Evolutionary conservation across 306 rosid species (phyloP).

Genomic region (Corylus avellana): DNA sequence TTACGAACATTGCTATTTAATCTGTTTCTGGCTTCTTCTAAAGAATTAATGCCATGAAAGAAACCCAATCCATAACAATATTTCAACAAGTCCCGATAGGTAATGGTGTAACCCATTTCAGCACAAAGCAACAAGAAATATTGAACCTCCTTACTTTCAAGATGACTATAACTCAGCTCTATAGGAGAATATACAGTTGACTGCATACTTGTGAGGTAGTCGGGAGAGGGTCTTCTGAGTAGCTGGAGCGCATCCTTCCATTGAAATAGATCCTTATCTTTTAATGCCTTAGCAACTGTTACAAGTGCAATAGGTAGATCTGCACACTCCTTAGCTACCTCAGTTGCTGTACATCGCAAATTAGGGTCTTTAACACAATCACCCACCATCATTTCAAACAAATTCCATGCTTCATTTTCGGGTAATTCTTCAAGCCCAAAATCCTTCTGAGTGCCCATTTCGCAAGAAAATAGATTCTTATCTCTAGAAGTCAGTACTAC

Average conservation of each 20-base stretch:
- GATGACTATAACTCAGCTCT: slow-evolving; percentile 29
- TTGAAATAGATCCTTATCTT: neutral
- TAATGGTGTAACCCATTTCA: neutral
- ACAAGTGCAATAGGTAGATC: slow-evolving; percentile 16
- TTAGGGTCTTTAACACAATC: neutral
- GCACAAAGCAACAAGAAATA: slow-evolving; percentile 33
- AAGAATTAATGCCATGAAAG: neutral
- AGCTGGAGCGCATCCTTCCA: neutral
- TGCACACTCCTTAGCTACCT: neutral
- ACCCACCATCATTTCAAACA: slow-evolving; percentile 1
- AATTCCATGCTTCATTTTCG: neutral
- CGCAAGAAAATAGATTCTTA: neutral
- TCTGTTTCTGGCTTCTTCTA: slow-evolving; percentile 1
- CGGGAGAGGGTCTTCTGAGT: neutral
- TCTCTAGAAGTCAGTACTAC: neutral
- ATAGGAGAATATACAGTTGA: slow-evolving; percentile 1
- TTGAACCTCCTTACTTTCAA: slow-evolving; percentile 25
- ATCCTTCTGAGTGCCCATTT: neutral
- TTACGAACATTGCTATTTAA: neutral
- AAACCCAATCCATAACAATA: slow-evolving; percentile 25
- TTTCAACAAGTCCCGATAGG: slow-evolving; percentile 5
- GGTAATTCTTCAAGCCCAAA: neutral
- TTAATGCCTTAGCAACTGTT: slow-evolving; percentile 1
- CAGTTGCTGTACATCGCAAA: neutral
- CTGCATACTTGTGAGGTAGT: rapidly evolving